Evolutionary conservation across 164 flowering plant genomes (phyloP), one percentile per base, ranked within the genome.

Genomic region (Akebia trifoliata): DNA sequence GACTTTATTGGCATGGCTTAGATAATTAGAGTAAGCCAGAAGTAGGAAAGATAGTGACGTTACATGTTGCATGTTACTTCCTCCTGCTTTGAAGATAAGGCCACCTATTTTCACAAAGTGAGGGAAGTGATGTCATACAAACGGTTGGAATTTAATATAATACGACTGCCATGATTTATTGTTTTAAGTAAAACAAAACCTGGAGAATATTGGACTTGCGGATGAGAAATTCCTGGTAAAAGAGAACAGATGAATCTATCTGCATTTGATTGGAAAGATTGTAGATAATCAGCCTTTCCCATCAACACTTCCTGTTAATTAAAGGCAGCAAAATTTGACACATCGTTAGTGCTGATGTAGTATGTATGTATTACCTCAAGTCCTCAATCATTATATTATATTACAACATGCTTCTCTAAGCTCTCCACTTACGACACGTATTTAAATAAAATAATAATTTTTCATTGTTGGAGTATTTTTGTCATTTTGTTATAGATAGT

Each of bases 11-110:
- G 99, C 73, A 67, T 90, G 97, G 84, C 96, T 87, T 2, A 90
- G 76, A 69, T 87, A 90, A 52, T 84, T 90, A 32, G 99, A 85
- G 58, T 93, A 90, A 26, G 93, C 92, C 40, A 90, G 70, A 17
- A 90, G 80, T 34, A 90, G 73, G 67, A 93, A 90, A 8, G 99
- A 90, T n/a, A 93, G 54, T 2, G 99, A 84, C 42, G 99, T 90
- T 57, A 90, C 97, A 71, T 93, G 99, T 69, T 93, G 99, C 97
- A 93, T 90, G 89, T 93, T 93, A 71, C 97, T 76, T 29, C 80
- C 85, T 50, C 99, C 99, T 38, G 90, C 74, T 65, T 90, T 90
- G 76, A 81, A 84, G 37, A 93, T 76, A 61, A 93, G 68, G 12
- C 99, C 97, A 67, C 99, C 97, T 88, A 72, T 65, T 17, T 63